phyloP scores from a whole-genome alignment of 768 basidiomycete genomes.

The Lentinula sp. region DNA sequence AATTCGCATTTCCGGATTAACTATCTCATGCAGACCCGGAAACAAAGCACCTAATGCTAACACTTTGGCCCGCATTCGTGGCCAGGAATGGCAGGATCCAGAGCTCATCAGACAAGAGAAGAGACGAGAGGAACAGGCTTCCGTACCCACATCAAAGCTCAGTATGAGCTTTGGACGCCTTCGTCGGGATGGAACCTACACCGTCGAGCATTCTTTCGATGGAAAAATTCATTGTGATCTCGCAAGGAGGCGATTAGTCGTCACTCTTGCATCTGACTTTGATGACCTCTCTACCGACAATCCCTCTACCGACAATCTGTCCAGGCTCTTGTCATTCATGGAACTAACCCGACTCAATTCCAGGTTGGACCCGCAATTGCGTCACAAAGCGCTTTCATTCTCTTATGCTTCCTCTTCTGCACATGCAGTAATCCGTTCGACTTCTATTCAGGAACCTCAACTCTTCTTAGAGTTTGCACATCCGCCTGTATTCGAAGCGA shows the following conservation, averaged over 20 bases:
- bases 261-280: background rate
- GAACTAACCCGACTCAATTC: background rate
- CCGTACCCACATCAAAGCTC: background rate
- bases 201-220: background rate
- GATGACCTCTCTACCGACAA: background rate
- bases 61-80: background rate
- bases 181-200: background rate
- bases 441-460: background rate
- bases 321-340: background rate
- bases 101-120: background rate
- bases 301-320: background rate
- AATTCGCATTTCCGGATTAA: background rate
- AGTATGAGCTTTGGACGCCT: slow-evolving; percentile 1
- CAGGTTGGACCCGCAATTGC: background rate
- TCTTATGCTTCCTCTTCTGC: background rate
- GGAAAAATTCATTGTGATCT: background rate
- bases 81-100: slow-evolving; percentile 1
- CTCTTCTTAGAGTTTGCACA: background rate
- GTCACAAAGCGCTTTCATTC: background rate
- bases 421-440: background rate
- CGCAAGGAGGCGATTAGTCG: background rate
- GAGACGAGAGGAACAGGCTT: background rate
- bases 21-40: background rate
- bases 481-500: background rate
- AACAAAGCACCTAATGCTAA: background rate